phyloP scores from a whole-genome alignment of 129 eudicot species.

The Helianthus tuberosus region DNA sequence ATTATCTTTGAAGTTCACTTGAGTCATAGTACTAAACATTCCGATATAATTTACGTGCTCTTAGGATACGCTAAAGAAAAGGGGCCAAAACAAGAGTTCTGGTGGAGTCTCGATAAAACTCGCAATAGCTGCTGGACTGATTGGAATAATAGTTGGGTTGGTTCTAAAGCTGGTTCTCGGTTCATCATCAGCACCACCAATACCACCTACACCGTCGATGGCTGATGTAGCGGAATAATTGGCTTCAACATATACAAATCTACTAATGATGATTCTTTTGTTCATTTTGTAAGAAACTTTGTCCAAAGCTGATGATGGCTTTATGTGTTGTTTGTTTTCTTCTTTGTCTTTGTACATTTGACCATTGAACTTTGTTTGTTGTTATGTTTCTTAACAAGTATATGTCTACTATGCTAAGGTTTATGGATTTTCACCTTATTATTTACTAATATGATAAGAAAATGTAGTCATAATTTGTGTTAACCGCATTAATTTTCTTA shows the following conservation, averaged over 20 bases:
- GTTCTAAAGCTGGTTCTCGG: constrained; percentile 54
- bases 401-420: constrained; percentile 2
- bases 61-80: constrained; percentile 65
- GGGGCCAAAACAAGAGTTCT: constrained; percentile 39
- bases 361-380: constrained; percentile 34
- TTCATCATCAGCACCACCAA: constrained; percentile 41
- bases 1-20: neutral
- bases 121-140: constrained; percentile 65
- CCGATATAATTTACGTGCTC: constrained; percentile 5
- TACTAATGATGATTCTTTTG: constrained; percentile 24
- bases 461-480: too few relatives aligned
- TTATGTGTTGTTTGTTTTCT: constrained; percentile 22
- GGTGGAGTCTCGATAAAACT: constrained; percentile 59
- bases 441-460: too few relatives aligned
- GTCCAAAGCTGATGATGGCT: constrained; percentile 30
- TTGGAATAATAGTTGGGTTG: constrained; percentile 70
- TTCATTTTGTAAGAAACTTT: constrained; percentile 24
- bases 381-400: constrained; percentile 25
- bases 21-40: constrained; percentile 8
- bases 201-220: constrained; percentile 35
- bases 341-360: constrained; percentile 36
- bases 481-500: too few relatives aligned
- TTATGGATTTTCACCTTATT: too few relatives aligned
- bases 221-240: constrained; percentile 26
- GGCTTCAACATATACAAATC: neutral